Conservation (phyloP, 2,329 filamentous ascomycete genomes). For the Triangularia verruculosa region DNA sequence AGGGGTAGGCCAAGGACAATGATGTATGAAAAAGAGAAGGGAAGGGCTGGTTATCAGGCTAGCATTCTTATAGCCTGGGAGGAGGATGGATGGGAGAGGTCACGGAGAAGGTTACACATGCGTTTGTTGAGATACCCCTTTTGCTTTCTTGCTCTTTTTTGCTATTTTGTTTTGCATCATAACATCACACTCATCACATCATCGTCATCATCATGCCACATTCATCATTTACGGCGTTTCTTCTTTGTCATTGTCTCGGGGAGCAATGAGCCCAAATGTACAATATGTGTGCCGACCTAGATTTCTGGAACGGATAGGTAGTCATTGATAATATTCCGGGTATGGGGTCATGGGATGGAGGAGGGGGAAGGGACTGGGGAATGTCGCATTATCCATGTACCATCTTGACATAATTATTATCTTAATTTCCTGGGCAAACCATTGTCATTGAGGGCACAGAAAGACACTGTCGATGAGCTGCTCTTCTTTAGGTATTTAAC, state of each 20-base stretch:
- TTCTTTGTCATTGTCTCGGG: background rate
- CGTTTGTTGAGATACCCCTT: slow-evolving; percentile 19
- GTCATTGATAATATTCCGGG: background rate
- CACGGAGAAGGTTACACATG: background rate
- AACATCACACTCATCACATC: background rate
- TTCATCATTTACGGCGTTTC: background rate
- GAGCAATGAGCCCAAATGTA: background rate
- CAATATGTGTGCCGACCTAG: background rate
- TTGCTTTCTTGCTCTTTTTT: slow-evolving; percentile 1
- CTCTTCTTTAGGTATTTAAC: too few relatives aligned
- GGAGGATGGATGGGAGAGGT: background rate
- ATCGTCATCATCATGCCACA: background rate
- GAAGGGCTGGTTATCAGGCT: background rate
- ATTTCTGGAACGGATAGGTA: background rate
- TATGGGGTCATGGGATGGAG: background rate
- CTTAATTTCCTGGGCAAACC: too few relatives aligned
- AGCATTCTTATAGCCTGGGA: background rate
- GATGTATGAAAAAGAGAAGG: background rate
- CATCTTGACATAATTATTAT: too few relatives aligned
- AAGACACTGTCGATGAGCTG: too few relatives aligned
- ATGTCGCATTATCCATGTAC: background rate
- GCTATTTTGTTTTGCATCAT: background rate
- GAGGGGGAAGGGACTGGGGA: background rate
- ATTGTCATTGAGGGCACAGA: too few relatives aligned
- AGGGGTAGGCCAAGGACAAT: slow-evolving; percentile 6